phyloP scores from a whole-genome alignment of 2,329 filamentous ascomycete species.

The Juglanconis sp. region DNA sequence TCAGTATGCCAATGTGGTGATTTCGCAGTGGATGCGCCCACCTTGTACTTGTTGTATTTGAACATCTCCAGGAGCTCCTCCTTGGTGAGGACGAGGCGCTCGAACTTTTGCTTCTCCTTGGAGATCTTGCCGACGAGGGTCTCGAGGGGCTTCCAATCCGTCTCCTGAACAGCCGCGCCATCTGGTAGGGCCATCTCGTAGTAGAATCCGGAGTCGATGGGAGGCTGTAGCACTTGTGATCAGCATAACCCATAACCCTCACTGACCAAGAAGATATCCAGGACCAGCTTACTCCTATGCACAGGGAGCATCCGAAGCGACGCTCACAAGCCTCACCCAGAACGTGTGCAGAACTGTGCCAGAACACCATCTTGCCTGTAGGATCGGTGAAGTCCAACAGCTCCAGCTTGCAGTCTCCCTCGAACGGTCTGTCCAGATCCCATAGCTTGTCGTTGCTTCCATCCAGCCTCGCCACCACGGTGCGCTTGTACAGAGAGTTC shows the following conservation, averaged over 20 bases:
- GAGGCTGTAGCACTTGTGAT: constrained; percentile 49
- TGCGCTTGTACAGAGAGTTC: constrained; percentile 82
- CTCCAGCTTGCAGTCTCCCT: constrained; percentile 81
- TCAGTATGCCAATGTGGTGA: not conserved
- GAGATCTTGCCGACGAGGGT: constrained; percentile 77
- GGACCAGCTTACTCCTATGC: constrained; percentile 59
- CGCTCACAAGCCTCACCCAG: constrained; percentile 93
- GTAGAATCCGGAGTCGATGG: constrained; percentile 89
- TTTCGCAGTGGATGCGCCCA: not conserved
- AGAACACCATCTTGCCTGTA: constrained; percentile 90
- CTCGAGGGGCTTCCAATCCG: constrained; percentile 84
- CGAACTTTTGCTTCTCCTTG: constrained; percentile 95
- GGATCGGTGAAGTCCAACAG: constrained; percentile 74
- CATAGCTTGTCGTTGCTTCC: constrained; percentile 70
- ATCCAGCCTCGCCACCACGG: constrained; percentile 81
- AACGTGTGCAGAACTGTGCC: constrained; percentile 67
- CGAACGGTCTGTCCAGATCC: constrained; percentile 88
- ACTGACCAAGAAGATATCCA: not conserved
- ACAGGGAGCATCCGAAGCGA: constrained; percentile 86
- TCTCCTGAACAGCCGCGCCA: constrained; percentile 64
- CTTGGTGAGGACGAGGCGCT: constrained; percentile 85
- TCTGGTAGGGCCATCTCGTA: constrained; percentile 90
- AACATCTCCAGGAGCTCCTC: constrained; percentile 94
- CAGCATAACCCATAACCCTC: not conserved
- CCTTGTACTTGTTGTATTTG: constrained; percentile 94